Base-by-base conservation (phyloP, 495 filamentous ascomycete species). In the Oidiodendron maius region DNA sequence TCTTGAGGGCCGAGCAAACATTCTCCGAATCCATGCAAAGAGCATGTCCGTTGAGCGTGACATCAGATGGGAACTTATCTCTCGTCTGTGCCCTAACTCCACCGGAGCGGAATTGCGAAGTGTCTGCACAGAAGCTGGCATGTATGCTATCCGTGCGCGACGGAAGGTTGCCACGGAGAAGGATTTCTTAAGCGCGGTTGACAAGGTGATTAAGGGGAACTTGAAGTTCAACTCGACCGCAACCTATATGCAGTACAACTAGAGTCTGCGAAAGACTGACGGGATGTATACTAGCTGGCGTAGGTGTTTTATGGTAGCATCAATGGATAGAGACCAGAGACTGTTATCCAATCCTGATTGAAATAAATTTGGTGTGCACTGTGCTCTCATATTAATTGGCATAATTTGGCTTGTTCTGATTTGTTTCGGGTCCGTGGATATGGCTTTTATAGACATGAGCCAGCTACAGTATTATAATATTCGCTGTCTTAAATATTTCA, bases 191-290 rank as follows among this genome's bases (percentile, higher is more conserved):
- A 85, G 86, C 16, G 90, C 91, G 13, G 93, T 98, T 50, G 93
- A 98, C 72, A 98, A 98, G 81, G 93, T 98, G 46, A 98, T 98
- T 71, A 96, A 96, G 81, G 90, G 89, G 51, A 96, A 96, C 67
- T 72, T 96, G 64, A 98, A 98, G 78, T 98, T 98, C 76, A 97
- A 96, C 78, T 95, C 89, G 47, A 98, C 93, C 45, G 93, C 94
- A 20, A 90, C 89, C 46, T 98, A 98, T 72, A 94, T 94, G 82
- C 93, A 97, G 68, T 98, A 98, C 77, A 98, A 98, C 69, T 98
- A 90, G 59, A 64, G 11, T 38, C 20, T 37, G 44, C 37, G 45
- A 28, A 28, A 50, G 42, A 44, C 28, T 36, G 46, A 35, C n/a
- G 16, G 32, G 40, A 34, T 60, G 53, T 60, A 60, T 43, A 59